A percentile compares a stretch with the other conserved stretches of the same genome.
Evolutionary conservation across 2,329 filamentous ascomycete genomes (phyloP).

Genomic region (Fusarium temperatum): DNA sequence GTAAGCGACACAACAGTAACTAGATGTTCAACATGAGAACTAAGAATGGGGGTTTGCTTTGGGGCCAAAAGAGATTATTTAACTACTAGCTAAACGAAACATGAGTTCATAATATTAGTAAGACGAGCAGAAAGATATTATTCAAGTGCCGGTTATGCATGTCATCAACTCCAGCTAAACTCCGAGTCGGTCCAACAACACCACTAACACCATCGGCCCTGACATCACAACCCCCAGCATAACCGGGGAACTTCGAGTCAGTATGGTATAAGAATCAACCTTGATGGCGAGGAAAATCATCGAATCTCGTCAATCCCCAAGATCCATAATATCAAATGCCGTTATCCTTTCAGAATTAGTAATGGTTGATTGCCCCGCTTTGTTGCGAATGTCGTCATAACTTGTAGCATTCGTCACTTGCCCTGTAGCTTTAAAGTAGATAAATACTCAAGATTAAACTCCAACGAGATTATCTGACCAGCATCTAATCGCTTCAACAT

Average conservation of each 20-base stretch:
- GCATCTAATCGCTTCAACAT: background rate
- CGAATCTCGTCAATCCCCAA: background rate
- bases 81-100: background rate
- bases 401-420: background rate
- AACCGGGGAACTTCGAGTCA: background rate
- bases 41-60: background rate
- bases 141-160: background rate
- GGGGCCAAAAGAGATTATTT: background rate
- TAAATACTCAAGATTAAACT: background rate
- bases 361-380: constrained; percentile 24
- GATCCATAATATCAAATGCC: background rate
- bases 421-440: background rate
- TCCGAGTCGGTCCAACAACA: background rate
- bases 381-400: constrained; percentile 32
- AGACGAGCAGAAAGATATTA: background rate
- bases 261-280: constrained; percentile 1
- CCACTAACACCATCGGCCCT: background rate
- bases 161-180: background rate
- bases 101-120: background rate
- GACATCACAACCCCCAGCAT: background rate
- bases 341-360: constrained; percentile 22
- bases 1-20: background rate
- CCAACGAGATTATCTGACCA: background rate
- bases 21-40: background rate
- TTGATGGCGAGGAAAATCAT: constrained; percentile 7